Evolutionary conservation across 2,329 filamentous ascomycete genomes (phyloP), one percentile per base, ranked within the genome.

Genomic region (Ceratocystiopsis brevicomis): DNA sequence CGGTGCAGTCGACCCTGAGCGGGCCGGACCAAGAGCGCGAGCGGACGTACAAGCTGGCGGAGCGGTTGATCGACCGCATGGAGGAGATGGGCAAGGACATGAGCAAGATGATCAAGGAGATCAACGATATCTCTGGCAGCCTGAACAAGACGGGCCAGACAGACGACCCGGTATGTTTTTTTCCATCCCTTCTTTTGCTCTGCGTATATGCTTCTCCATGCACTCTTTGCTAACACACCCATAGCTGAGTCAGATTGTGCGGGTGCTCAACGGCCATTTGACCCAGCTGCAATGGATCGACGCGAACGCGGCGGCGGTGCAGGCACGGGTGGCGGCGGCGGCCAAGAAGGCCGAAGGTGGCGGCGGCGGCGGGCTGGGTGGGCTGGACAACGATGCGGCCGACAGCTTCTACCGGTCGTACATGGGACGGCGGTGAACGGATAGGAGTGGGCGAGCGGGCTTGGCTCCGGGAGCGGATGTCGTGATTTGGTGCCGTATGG

Each of bases 1-100:
- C 25, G 25, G 25, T 9, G 2, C 25, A 30, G 25, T 30, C 25
- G 25, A 9, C 25, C 2, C 67, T 92, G 34, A 75, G 83, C 46
- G 90, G 88, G 9, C 86, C 88, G 4, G 92, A 98, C 57, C 85
- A 92, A 61, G 90, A 98, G 65, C 78, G 90, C 40, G 90, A 98
- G 68, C 74, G 81, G 58, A 96, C 88, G 51, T 95, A 96, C 66
- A 92, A 94, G 69, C 67, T 92, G 42, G 90, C 90, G 2, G 90
- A 98, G 68, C 90, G 85, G 60, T 71, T 95, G 50, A 85, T 85
- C 12, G 84, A 93, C 56, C 77, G 84, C 50, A 68, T 98, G 50
- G 87, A 93, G 45, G 86, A 93, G 53, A 92, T 96, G 76, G 86
- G 85, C 56, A 83, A 85, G 57, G 86, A 94, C 57, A 68, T 98